phyloP scores from a whole-genome alignment of 495 filamentous ascomycete genomes.

The Penicillium subrubescens region DNA sequence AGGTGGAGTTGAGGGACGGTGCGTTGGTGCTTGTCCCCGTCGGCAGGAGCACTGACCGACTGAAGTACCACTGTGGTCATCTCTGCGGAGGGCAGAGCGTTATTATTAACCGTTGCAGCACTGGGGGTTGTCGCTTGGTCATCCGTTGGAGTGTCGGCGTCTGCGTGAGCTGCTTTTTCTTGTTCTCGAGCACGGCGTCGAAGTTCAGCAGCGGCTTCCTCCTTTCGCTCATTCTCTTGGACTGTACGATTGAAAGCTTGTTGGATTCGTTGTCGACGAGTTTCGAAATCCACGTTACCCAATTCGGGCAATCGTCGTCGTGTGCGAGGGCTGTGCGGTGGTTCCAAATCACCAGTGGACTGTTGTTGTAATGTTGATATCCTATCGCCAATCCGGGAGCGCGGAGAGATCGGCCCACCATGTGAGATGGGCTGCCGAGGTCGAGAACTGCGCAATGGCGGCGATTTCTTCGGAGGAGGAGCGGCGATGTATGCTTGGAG shows the following conservation, averaged over 20 bases:
- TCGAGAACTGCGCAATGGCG: conserved; percentile 78
- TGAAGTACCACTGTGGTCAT: conserved; percentile 37
- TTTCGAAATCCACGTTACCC: conserved; percentile 76
- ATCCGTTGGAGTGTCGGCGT: conserved; percentile 16
- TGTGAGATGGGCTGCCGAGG: conserved; percentile 78
- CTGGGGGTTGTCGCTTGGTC: conserved; percentile 21
- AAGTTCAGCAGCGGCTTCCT: conserved; percentile 50
- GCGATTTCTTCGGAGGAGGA: conserved; percentile 64
- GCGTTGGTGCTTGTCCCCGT: conserved; percentile 8
- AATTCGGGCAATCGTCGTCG: conserved; percentile 56
- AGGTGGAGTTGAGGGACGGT: conserved; percentile 33
- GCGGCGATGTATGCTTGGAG: conserved; percentile 68
- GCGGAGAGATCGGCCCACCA: conserved; percentile 66
- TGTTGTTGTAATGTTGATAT: conserved; percentile 45
- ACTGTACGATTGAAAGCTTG: conserved; percentile 79
- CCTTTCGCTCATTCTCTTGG: conserved; percentile 64
- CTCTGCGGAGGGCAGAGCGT: conserved; percentile 19
- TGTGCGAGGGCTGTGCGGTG: conserved; percentile 35
- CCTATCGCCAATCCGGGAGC: conserved; percentile 58
- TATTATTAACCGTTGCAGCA: conserved; percentile 16
- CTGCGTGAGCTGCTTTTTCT: conserved; percentile 36
- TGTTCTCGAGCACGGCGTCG: conserved; percentile 36
- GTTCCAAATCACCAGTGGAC: conserved; percentile 29
- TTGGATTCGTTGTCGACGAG: conserved; percentile 73
- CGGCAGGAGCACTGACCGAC: conserved; percentile 1